A percentile compares a stretch with the other conserved stretches of the same genome.
These are phyloP conservation scores for Trichoderma brevicompactum DNA, from an alignment of 2,329 filamentous ascomycete genomes.

Conservation along the genomic window DNA sequence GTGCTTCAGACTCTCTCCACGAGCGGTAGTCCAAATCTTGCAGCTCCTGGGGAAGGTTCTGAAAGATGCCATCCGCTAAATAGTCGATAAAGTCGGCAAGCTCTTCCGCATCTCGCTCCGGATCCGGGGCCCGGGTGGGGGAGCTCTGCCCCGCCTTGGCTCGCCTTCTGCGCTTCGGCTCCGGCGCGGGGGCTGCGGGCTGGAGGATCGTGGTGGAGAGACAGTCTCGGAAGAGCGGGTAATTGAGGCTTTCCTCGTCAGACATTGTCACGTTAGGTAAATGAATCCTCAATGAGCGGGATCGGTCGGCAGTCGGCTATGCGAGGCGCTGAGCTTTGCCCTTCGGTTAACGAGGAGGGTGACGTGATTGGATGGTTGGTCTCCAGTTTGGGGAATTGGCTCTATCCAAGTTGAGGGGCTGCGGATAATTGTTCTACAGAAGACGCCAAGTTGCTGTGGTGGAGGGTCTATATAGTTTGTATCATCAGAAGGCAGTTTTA, in stretches of 20 bases:
- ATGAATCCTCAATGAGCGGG: neutral
- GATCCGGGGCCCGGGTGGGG: slow-evolving; percentile 29
- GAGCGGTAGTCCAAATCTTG: slow-evolving; percentile 64
- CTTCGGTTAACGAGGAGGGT: neutral
- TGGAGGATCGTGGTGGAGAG: slow-evolving; percentile 71
- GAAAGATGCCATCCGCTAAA: slow-evolving; percentile 71
- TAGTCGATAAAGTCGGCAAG: slow-evolving; percentile 83
- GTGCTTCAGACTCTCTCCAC: slow-evolving; percentile 46
- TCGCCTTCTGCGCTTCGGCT: slow-evolving; percentile 52
- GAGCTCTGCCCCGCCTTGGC: slow-evolving; percentile 32
- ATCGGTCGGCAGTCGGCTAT: slow-evolving; percentile 2
- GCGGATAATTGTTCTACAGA: slow-evolving; percentile 23
- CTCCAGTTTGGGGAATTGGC: neutral
- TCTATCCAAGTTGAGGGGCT: slow-evolving; percentile 14
- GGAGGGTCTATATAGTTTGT: neutral
- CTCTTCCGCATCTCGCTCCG: slow-evolving; percentile 61
- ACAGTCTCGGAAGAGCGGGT: slow-evolving; percentile 72
- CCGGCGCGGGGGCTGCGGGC: slow-evolving; percentile 53
- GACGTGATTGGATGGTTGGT: slow-evolving; percentile 25
- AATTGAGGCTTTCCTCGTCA: slow-evolving; percentile 38
- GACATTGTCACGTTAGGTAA: slow-evolving; percentile 8
- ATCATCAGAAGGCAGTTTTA: neutral
- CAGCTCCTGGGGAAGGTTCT: slow-evolving; percentile 63
- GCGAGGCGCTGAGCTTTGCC: neutral
- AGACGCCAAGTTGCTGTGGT: neutral